phyloP scores from a whole-genome alignment of 2,329 filamentous ascomycete genomes.

The Fusarium dlaminii region DNA sequence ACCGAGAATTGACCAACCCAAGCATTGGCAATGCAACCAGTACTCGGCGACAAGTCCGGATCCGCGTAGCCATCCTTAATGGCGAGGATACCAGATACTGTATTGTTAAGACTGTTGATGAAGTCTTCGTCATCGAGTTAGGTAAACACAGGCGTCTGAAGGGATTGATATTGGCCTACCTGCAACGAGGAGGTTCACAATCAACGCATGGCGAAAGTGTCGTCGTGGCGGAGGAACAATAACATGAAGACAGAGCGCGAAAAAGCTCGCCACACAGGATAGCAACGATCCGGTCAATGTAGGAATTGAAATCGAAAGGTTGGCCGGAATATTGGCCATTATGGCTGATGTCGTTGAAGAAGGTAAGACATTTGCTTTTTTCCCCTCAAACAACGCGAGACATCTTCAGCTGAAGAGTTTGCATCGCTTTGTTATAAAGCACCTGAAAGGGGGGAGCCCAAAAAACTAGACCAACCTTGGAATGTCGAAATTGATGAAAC shows the following conservation, averaged over 20 bases:
- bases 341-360: not conserved
- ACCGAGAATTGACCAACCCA: slow-evolving; percentile 1
- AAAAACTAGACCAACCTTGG: not conserved
- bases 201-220: not conserved
- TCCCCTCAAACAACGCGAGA: not conserved
- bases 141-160: rapidly evolving
- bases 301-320: not conserved
- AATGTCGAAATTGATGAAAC: not conserved
- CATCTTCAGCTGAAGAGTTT: not conserved
- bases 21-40: not conserved
- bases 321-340: not conserved
- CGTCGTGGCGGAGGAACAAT: not conserved
- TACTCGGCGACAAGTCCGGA: not conserved
- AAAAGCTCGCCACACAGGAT: not conserved
- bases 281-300: not conserved
- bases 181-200: slow-evolving; percentile 1
- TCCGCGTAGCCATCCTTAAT: not conserved
- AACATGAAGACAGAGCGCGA: not conserved
- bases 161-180: not conserved
- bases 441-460: not conserved
- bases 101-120: not conserved
- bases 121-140: not conserved
- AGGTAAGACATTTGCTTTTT: not conserved
- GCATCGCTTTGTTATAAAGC: not conserved
- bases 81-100: not conserved